Base-by-base conservation (phyloP, 2,329 filamentous ascomycete species). In the Exophiala spinifera region DNA sequence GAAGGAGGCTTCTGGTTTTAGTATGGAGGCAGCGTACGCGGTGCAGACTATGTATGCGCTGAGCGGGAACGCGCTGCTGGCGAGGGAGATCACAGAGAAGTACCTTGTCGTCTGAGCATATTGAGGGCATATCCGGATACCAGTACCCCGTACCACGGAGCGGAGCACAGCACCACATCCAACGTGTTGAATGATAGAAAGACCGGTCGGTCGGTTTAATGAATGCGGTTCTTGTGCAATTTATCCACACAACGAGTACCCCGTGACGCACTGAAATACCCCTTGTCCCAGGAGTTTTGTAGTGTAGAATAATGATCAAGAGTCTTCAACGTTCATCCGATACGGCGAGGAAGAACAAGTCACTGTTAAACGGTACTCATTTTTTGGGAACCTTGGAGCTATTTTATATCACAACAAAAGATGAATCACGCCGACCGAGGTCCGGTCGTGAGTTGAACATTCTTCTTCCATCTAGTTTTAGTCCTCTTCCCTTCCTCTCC, bases 11-110 rank as follows among this genome's bases (percentile, higher is more conserved):
- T 82, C 86, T 64, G 81, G 88, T 61, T 81, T 88, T 62, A 79
- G 80, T 6, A 72, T 76, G 6, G 88, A 92, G 68, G 86, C 88
- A 14, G 88, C 88, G n/a, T 85, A 85, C 70, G 87, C 88, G 25
- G 70, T 91, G 61, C 82, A 89, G 69, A 80, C 76, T 25, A 81
- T 90, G 46, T 86, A 86, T 67, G 76, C 81, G 11, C 71, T 85
- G 42, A 79, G 78, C 51, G 88, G 86, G 13, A 85, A 90, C 68
- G 67, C 79, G 14, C 73, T 77, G 53, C 76, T 79, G 13, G 87
- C 87, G 10, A 78, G 76, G 66, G 72, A 71, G 21, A 71, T 91
- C 47, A 85, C 85, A 4, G 77, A 82, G 58, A 73, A 77, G 63
- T 87, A 78, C 71, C 69, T 86, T 53, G 75, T 81, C 43, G 68